Percentiles rank a stretch among this genome's conserved stretches.
Evolutionary conservation across 768 basidiomycete genomes (phyloP).

Genomic region (Lentinula edodes): DNA sequence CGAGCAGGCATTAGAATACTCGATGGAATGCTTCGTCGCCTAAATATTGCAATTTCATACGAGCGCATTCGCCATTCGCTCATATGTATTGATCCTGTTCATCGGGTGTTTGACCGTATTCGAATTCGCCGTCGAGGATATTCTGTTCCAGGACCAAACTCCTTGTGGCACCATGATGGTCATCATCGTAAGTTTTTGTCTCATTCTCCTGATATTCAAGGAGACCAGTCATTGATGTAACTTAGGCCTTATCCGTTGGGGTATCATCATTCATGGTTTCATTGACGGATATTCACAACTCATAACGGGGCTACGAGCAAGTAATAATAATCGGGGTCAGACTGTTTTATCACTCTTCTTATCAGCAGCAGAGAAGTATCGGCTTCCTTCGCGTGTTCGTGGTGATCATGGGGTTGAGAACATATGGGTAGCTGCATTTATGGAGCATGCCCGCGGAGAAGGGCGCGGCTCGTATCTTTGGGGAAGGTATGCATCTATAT

Average conservation of each 20-base stretch:
- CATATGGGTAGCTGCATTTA: conserved; percentile 25
- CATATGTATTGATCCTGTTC: conserved; percentile 10
- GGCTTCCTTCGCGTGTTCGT: conserved; percentile 23
- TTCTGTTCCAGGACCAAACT: conserved; percentile 22
- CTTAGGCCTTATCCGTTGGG: conserved; percentile 26
- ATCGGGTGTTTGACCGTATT: conserved; percentile 12
- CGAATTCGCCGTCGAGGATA: conserved; percentile 18
- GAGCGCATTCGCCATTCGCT: conserved; percentile 12
- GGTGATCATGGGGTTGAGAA: conserved; percentile 38
- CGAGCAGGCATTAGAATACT: conserved; percentile 14
- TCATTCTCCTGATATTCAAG: background rate
- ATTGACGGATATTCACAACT: conserved; percentile 22
- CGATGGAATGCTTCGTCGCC: conserved; percentile 14
- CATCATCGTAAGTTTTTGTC: conserved; percentile 24
- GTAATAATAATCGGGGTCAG: conserved; percentile 29
- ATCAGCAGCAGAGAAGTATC: conserved; percentile 14
- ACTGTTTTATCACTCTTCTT: conserved; percentile 31
- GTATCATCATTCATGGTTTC: conserved; percentile 16
- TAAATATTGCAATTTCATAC: conserved; percentile 8
- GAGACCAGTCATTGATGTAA: background rate
- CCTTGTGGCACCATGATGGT: conserved; percentile 32
- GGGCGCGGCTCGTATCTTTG: conserved; percentile 28
- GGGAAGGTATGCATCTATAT: conserved; percentile 19
- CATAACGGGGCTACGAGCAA: conserved; percentile 25
- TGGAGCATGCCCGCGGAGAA: conserved; percentile 15